Evolutionary conservation across 495 filamentous ascomycete species (phyloP), one percentile per base, ranked within the genome.

Genomic region (Penicillium robsamsonii): DNA sequence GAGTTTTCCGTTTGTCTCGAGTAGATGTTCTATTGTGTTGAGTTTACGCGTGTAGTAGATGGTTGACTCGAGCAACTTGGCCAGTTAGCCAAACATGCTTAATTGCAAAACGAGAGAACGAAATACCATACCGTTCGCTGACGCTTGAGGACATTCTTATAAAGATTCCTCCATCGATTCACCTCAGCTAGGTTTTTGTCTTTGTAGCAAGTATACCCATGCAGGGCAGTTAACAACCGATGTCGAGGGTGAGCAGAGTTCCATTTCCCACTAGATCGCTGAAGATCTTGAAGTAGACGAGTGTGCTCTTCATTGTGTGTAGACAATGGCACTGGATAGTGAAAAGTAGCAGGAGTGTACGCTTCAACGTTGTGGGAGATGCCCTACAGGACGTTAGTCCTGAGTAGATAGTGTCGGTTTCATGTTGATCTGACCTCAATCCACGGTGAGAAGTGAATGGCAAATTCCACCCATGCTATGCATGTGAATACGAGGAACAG

Each of bases 31-130:
- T 5, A 60, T 51, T 12, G 55, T 57, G n/a, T 67, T 64, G 13
- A 67, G 38, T 40, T 67, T 67, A 10, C 52, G 50, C 10, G 58
- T 64, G 48, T 67, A 67, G n/a, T 55, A 42, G 17, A 64, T 22
- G 2, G 53, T 29, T 11, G 59, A 60, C 33, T 67, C 61, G 11
- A 67, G 46, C 5, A 60, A 17, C 59, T 64, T 51, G 10, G 17
- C 10, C 11, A 22, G 6, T 48, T 30, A 50, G 35, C 10, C n/a
- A 40, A 25, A 15, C 20, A 5, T 17, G 9, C 50, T 15, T 30
- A 20, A 27, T 2, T 0, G 10, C 15, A 44, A 10, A 46, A 1
- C 25, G 20, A 3, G 22, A 37, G 22, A 30, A n/a, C n/a, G 20
- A 24, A 53, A 13, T 22, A 24, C 3, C 41, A 6, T 61, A 65